Percentiles rank a stretch among this genome's conserved stretches.
phyloP scores from a whole-genome alignment of 139 green algal genomes.

The Medakamo hakoo region DNA sequence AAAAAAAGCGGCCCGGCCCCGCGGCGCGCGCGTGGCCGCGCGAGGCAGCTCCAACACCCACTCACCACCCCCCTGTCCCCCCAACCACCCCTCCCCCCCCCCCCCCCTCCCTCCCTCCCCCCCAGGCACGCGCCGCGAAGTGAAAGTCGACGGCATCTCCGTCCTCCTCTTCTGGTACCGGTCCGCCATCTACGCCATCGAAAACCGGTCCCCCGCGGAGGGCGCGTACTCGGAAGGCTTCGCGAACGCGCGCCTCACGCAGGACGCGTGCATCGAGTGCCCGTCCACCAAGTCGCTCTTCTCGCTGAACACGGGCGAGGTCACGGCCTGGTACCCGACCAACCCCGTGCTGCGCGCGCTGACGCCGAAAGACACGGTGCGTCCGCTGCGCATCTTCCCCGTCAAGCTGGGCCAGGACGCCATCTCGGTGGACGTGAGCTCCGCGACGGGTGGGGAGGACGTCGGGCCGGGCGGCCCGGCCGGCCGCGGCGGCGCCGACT shows the following conservation, averaged over 20 bases:
- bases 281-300: constrained; percentile 75
- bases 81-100: not conserved
- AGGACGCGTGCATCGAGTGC: constrained; percentile 87
- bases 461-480: constrained; percentile 3
- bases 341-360: constrained; percentile 72
- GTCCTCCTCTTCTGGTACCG: constrained; percentile 97
- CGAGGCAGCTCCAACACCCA: not conserved
- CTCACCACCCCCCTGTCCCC: not conserved
- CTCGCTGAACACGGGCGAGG: constrained; percentile 76
- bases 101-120: not conserved
- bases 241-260: constrained; percentile 82
- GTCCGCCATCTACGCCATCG: constrained; percentile 82
- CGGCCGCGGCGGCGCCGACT: constrained; percentile 44
- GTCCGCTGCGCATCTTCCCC: constrained; percentile 56
- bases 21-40: no score
- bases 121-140: constrained; percentile 67
- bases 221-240: constrained; percentile 94
- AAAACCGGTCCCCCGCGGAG: constrained; percentile 81
- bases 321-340: constrained; percentile 82
- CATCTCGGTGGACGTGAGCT: constrained; percentile 56
- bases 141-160: constrained; percentile 52
- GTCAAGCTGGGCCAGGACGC: constrained; percentile 57
- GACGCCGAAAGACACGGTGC: constrained; percentile 53
- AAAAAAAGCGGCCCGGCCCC: not conserved
- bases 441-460: no score